Evolutionary conservation across 1,284 basidiomycete genomes (phyloP), one percentile per base, ranked within the genome.

Genomic region (Ustilago sp.): DNA sequence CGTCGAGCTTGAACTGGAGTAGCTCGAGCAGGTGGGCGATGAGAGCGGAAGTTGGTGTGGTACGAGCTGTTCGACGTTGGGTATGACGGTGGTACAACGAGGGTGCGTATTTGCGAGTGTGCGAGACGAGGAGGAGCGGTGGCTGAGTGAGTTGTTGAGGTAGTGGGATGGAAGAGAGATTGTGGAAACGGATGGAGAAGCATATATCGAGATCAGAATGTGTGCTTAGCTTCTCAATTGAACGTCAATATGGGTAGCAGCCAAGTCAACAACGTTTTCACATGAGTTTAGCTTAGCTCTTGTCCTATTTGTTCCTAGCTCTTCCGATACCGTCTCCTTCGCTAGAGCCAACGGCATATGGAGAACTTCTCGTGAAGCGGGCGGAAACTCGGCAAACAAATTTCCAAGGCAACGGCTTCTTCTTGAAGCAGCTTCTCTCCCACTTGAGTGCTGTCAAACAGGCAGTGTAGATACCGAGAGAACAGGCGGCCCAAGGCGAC

Each of bases 301-400:
- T 34, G 8, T 41, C 52, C n/a, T 50, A 69, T 69, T 58, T 53
- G 13, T 36, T 28, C 53, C 62, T 70, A 45, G 57, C 63, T 63
- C 67, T 63, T 69, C 53, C 66, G 41, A 62, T 47, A 32, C 1
- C 12, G 12, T 45, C 36, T 15, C 13, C 48, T 50, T 28, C 11
- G 8, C 48, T 13, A n/a, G 28, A 31, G n/a, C 35, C 41, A 50
- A 54, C 51, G 38, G 45, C 23, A 28, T 15, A 35, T 15, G 17
- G 51, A 35, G 53, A 55, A 41, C 13, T 38, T 34, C 4, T 31
- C 7, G 32, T 23, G 23, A 23, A 23, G 36, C n/a, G 31, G 48
- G 48, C 51, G 51, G 34, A 53, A 53, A 35, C 51, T 53, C 35
- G 7, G 51, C 51, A 55, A 19, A 52, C 53, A 56, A 17, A 32